phyloP scores from a whole-genome alignment of 352 stramenopile species.

The Phytopythium delawarense region DNA sequence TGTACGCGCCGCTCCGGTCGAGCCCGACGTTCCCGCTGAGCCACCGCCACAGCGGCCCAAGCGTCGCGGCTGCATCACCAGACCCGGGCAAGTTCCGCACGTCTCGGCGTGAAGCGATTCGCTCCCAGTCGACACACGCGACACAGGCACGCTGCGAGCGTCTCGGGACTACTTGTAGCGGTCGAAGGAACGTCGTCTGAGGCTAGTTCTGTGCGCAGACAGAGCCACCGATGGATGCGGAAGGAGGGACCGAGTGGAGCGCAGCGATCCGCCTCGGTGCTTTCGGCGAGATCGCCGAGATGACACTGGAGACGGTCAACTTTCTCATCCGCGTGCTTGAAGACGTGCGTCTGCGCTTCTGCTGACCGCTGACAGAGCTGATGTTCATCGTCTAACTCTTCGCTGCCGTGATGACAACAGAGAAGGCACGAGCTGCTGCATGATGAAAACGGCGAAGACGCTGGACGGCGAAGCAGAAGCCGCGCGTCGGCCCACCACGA shows the following conservation, averaged over 20 bases:
- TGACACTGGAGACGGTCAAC: conserved; percentile 66
- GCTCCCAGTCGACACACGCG: conserved; percentile 16
- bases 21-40: conserved; percentile 33
- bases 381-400: background rate
- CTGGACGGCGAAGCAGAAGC: background rate
- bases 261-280: conserved; percentile 22
- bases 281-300: conserved; percentile 41
- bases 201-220: conserved; percentile 5
- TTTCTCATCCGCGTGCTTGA: conserved; percentile 62
- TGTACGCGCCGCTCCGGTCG: conserved; percentile 26
- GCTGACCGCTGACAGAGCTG: background rate
- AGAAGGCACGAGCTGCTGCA: conserved; percentile 40
- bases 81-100: background rate
- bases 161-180: background rate
- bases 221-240: background rate
- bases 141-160: conserved; percentile 12
- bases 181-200: background rate
- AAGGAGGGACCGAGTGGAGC: background rate
- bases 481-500: background rate
- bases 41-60: conserved; percentile 10
- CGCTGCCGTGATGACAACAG: conserved; percentile 10
- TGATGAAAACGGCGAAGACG: conserved; percentile 1
- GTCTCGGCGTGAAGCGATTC: background rate
- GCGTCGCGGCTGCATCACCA: conserved; percentile 5
- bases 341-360: conserved; percentile 28